Percentiles rank a stretch among this genome's conserved stretches.
Evolutionary conservation across 495 filamentous ascomycete genomes (phyloP).

Genomic region (Neurospora sp.): DNA sequence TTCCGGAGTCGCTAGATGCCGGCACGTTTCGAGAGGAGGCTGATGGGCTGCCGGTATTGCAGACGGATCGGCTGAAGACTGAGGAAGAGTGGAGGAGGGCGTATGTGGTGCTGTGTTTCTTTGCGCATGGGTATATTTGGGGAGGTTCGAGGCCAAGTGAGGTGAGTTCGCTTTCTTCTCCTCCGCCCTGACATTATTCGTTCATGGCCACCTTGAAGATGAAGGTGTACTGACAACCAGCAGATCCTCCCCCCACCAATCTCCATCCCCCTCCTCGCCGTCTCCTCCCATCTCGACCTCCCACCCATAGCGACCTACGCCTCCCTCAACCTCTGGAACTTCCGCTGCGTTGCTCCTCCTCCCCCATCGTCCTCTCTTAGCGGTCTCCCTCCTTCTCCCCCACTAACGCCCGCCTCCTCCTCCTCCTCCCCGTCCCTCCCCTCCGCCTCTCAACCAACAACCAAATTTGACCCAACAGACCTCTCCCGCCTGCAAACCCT

Average conservation of each 20-base stretch:
- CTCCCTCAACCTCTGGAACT: slow-evolving; percentile 86
- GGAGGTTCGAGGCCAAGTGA: slow-evolving; percentile 25
- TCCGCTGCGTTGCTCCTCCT: slow-evolving; percentile 25
- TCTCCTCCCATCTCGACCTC: slow-evolving; percentile 68
- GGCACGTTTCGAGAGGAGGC: slow-evolving; percentile 57
- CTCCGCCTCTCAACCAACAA: background rate
- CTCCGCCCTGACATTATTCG: no score
- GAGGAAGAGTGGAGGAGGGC: slow-evolving; percentile 74
- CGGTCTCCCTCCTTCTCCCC: slow-evolving; percentile 20
- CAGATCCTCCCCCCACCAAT: slow-evolving; percentile 61
- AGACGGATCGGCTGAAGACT: slow-evolving; percentile 49
- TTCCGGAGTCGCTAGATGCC: slow-evolving; percentile 57
- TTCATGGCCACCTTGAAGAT: no score
- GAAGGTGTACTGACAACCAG: background rate
- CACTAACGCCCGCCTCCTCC: background rate
- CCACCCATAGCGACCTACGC: slow-evolving; percentile 90
- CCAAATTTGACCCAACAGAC: slow-evolving; percentile 41
- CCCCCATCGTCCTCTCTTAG: slow-evolving; percentile 28
- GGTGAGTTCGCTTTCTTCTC: slow-evolving; percentile 9
- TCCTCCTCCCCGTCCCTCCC: background rate
- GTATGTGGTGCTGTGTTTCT: slow-evolving; percentile 72
- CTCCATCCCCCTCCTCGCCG: slow-evolving; percentile 65
- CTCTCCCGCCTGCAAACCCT: slow-evolving; percentile 66
- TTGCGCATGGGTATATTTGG: slow-evolving; percentile 83
- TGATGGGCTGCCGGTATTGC: slow-evolving; percentile 59